These are phyloP conservation scores for Penicillium lagena DNA, from an alignment of 495 filamentous ascomycete genomes.

Conservation along the genomic window DNA sequence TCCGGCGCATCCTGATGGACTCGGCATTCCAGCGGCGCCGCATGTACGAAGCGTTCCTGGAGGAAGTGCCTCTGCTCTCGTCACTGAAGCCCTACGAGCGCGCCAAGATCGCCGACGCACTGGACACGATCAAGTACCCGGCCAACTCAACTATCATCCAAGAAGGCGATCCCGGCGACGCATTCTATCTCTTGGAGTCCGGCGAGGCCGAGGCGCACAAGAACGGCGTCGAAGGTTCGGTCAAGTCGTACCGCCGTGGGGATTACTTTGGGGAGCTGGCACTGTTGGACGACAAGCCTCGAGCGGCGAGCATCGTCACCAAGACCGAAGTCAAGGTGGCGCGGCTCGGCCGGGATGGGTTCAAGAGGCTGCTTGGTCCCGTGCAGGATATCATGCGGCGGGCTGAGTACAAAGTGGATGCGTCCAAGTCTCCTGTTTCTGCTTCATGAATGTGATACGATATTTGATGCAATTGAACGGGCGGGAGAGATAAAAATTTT, in stretches of 20 bases:
- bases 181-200: slow-evolving; percentile 86
- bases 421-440: slow-evolving; percentile 19
- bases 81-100: slow-evolving; percentile 85
- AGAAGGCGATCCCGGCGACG: slow-evolving; percentile 86
- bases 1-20: slow-evolving; percentile 97
- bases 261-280: slow-evolving; percentile 97
- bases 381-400: slow-evolving; percentile 93
- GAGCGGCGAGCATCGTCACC: slow-evolving; percentile 83
- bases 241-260: slow-evolving; percentile 79
- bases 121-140: slow-evolving; percentile 83
- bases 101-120: slow-evolving; percentile 91
- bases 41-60: slow-evolving; percentile 97
- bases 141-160: slow-evolving; percentile 76
- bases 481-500: neutral
- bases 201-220: slow-evolving; percentile 87
- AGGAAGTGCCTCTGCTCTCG: slow-evolving; percentile 85
- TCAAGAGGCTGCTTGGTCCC: slow-evolving; percentile 86
- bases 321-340: slow-evolving; percentile 85
- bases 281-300: slow-evolving; percentile 84
- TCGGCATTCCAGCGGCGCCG: slow-evolving; percentile 90
- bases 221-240: slow-evolving; percentile 50
- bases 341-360: slow-evolving; percentile 84
- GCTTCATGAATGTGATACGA: slow-evolving; percentile 19
- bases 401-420: slow-evolving; percentile 49
- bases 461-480: slow-evolving; percentile 11